phyloP scores from a whole-genome alignment of 225 moss, liverwort and hornwort species.

The Antitrichia curtipendula region DNA sequence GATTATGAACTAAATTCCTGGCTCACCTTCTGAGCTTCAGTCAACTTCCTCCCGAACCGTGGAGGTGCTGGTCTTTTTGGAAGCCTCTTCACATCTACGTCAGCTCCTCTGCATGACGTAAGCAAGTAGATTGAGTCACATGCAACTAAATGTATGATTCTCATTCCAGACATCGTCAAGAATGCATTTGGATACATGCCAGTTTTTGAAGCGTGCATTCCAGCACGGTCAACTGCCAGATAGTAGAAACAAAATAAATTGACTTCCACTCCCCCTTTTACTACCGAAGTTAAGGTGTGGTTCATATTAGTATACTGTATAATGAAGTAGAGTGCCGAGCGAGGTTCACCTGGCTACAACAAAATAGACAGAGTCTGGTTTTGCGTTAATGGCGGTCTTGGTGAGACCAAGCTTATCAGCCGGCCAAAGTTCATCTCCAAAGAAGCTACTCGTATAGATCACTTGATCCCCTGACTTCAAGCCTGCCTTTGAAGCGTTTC shows the following conservation, averaged over 20 bases:
- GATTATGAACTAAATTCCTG: background rate
- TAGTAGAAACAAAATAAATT: background rate
- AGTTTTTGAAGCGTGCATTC: background rate
- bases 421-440: conserved; percentile 98
- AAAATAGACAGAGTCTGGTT: conserved; percentile 80
- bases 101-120: conserved; percentile 54
- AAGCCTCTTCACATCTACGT: conserved; percentile 78
- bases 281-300: background rate
- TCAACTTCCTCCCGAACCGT: conserved; percentile 81
- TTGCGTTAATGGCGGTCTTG: conserved; percentile 82
- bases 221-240: background rate
- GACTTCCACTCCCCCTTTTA: background rate
- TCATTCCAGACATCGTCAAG: background rate
- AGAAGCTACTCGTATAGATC: conserved; percentile 95
- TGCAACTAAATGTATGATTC: background rate
- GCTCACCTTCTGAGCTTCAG: conserved; percentile 85
- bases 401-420: conserved; percentile 80
- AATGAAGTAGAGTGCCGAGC: background rate
- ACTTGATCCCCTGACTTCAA: conserved; percentile 96
- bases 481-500: conserved; percentile 86
- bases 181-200: background rate
- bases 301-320: background rate
- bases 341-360: conserved; percentile 62
- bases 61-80: conserved; percentile 84
- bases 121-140: background rate